Evolutionary conservation across 73 alveolate species (phyloP).

Genomic region (Stentor coeruleus): DNA sequence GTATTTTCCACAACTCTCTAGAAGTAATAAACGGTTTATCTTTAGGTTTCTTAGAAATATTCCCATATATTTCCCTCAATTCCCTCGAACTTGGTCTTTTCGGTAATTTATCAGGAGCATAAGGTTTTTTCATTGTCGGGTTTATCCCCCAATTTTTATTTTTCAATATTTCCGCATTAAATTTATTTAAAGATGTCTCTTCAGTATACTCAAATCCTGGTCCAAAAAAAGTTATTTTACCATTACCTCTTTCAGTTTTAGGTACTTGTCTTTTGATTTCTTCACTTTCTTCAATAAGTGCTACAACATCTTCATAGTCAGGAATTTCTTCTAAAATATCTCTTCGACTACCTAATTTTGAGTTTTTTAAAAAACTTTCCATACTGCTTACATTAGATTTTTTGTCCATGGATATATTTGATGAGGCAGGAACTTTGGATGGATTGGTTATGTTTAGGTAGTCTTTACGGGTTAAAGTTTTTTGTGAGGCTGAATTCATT

Average conservation of each 20-base stretch:
- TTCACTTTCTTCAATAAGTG: neutral
- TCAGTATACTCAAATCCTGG: neutral
- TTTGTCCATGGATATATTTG: too few species aligned
- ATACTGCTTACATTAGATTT: neutral
- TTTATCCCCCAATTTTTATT: slow-evolving; percentile 12
- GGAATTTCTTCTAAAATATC: neutral
- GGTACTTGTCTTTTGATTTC: neutral
- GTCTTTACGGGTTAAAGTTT: neutral
- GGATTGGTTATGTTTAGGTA: too few species aligned
- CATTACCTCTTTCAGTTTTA: neutral
- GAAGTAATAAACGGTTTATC: neutral
- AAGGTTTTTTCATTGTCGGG: neutral
- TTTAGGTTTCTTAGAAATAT: neutral
- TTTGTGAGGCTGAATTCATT: neutral
- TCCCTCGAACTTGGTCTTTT: neutral
- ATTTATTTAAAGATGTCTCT: neutral
- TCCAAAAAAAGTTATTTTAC: neutral
- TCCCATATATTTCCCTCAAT: slow-evolving; percentile 2
- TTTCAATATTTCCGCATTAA: neutral
- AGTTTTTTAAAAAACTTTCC: neutral
- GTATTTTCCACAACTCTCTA: neutral
- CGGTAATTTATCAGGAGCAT: neutral
- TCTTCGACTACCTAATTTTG: neutral
- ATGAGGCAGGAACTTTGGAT: too few species aligned
- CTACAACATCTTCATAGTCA: neutral